Percentiles rank a stretch among this genome's conserved stretches.
phyloP scores from a whole-genome alignment of 2,329 filamentous ascomycete species.

The Penicillium sp. region DNA sequence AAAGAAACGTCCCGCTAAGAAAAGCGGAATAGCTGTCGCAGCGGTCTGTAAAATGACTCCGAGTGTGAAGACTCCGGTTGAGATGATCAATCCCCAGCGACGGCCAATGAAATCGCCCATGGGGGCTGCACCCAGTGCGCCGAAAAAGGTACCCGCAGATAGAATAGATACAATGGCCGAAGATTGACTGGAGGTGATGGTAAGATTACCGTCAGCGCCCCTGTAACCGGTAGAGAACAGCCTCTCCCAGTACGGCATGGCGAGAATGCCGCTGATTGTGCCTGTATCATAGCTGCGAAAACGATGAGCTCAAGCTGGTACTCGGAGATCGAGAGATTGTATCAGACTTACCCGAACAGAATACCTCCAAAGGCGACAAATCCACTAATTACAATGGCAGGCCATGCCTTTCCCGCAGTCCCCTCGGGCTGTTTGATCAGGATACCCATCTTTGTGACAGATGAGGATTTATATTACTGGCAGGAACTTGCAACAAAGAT shows the following conservation, averaged over 20 bases:
- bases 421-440: too few relatives aligned
- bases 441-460: too few relatives aligned
- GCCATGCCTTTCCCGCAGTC: too few relatives aligned
- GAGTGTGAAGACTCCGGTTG: constrained; percentile 34
- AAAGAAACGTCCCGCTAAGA: constrained; percentile 52
- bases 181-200: constrained; percentile 43
- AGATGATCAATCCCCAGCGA: constrained; percentile 42
- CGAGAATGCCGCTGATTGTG: neutral
- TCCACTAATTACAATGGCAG: neutral
- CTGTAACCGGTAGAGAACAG: too few relatives aligned
- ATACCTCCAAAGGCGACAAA: neutral
- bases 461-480: too few relatives aligned
- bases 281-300: neutral
- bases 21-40: constrained; percentile 28
- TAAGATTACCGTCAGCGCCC: neutral
- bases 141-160: constrained; percentile 68
- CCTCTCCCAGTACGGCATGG: neutral
- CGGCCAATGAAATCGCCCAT: constrained; percentile 39
- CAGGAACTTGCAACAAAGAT: too few relatives aligned
- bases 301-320: too few relatives aligned
- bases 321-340: too few relatives aligned
- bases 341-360: neutral
- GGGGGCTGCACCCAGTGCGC: constrained; percentile 48
- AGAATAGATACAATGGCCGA: constrained; percentile 37
- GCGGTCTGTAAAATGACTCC: constrained; percentile 38